phyloP scores from a whole-genome alignment of 257 asterid genomes.

The Petrea volubilis region DNA sequence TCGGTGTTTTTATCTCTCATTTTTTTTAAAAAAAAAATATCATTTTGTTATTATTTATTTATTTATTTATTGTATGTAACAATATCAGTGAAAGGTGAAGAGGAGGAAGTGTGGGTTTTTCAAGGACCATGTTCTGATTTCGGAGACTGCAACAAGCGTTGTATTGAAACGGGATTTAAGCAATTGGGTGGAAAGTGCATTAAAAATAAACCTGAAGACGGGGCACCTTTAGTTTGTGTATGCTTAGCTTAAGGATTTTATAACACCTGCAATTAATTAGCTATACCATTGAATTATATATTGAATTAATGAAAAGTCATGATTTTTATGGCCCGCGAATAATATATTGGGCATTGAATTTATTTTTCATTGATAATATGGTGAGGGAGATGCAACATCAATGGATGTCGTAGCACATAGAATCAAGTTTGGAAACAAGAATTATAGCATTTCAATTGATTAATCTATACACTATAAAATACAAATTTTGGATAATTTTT shows the following conservation, averaged over 20 bases:
- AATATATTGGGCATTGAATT: too few species aligned
- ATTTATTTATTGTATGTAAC: background rate
- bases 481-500: too few species aligned
- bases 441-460: too few species aligned
- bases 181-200: slow-evolving; percentile 5
- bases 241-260: background rate
- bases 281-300: background rate
- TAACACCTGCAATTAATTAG: too few species aligned
- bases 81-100: background rate
- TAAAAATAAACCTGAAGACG: background rate
- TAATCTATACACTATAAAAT: too few species aligned
- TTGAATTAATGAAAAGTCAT: background rate
- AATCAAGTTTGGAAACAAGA: too few species aligned
- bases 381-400: too few species aligned
- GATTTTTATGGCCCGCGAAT: too few species aligned
- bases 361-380: too few species aligned
- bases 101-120: background rate
- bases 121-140: slow-evolving; percentile 4
- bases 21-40: too few species aligned
- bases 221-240: background rate
- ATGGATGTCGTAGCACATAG: too few species aligned
- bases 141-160: slow-evolving; percentile 13
- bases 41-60: too few species aligned
- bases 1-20: background rate
- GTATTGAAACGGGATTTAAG: background rate